Evolutionary conservation across 192 early-diverging fungal species (phyloP).

Genomic region (Podila epicladia): DNA sequence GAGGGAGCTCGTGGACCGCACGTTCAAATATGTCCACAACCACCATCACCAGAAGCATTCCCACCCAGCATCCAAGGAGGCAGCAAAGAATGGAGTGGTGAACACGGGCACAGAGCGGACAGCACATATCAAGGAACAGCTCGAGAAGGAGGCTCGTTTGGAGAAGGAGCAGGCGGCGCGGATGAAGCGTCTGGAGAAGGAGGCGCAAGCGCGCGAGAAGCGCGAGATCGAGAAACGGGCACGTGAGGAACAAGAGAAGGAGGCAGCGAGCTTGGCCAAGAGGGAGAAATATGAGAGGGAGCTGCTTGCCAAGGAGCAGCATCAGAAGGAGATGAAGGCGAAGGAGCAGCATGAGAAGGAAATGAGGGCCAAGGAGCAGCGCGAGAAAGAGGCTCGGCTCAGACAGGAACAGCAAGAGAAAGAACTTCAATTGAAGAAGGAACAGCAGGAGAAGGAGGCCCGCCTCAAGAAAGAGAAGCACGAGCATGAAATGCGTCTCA

Average conservation of each 20-base stretch:
- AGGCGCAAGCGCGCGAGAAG: constrained; percentile 1
- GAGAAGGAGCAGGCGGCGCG: neutral
- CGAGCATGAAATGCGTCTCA: constrained; percentile 19
- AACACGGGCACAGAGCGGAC: neutral
- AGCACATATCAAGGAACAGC: neutral
- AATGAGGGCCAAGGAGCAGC: constrained; percentile 10
- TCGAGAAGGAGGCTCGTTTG: neutral
- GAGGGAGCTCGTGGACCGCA: constrained; percentile 17
- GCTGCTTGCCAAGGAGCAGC: constrained; percentile 15
- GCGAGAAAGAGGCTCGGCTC: neutral
- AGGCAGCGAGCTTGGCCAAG: neutral
- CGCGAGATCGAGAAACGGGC: constrained; percentile 10
- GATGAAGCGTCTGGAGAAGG: constrained; percentile 23
- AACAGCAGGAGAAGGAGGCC: constrained; percentile 20
- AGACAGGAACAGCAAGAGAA: constrained; percentile 27
- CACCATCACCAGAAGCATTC: constrained; percentile 2
- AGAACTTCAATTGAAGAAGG: constrained; percentile 7
- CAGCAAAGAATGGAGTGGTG: neutral
- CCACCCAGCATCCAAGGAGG: neutral
- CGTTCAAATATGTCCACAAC: neutral
- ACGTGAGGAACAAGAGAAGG: constrained; percentile 18
- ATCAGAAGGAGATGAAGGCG: constrained; percentile 9
- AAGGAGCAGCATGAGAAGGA: constrained; percentile 30
- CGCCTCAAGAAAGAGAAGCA: constrained; percentile 12
- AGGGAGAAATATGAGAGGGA: constrained; percentile 17